These are phyloP conservation scores for Boletus vermiculosoides DNA, from an alignment of 768 basidiomycete genomes.

Conservation along the genomic window DNA sequence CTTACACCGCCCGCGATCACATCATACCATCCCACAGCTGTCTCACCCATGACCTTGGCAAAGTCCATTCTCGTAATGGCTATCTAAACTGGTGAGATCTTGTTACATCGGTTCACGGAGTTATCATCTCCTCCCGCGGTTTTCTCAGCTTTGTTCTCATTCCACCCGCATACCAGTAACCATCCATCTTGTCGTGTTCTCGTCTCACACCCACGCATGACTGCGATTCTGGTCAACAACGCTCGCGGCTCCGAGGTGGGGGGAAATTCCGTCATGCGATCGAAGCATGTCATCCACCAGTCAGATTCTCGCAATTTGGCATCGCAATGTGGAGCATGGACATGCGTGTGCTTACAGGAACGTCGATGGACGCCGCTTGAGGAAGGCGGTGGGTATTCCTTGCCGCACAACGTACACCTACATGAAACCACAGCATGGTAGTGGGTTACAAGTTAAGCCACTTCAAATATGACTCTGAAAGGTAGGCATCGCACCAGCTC, in stretches of 20 bases:
- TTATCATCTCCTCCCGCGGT: neutral
- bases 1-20: neutral
- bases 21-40: neutral
- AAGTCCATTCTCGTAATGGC: neutral
- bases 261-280: neutral
- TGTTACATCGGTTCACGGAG: neutral
- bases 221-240: neutral
- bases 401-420: neutral
- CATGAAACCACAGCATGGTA: neutral
- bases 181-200: neutral
- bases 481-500: neutral
- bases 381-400: neutral
- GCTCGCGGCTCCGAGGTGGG: neutral
- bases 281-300: neutral
- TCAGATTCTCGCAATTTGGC: neutral
- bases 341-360: neutral
- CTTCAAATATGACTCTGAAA: neutral
- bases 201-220: neutral
- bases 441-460: neutral
- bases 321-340: neutral
- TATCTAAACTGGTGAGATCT: neutral
- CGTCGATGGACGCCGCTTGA: neutral
- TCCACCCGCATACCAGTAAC: neutral
- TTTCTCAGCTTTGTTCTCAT: neutral
- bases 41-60: neutral